Evolutionary conservation across 140 eudicot genomes (phyloP).

Genomic region (Erigeron philadelphicus): DNA sequence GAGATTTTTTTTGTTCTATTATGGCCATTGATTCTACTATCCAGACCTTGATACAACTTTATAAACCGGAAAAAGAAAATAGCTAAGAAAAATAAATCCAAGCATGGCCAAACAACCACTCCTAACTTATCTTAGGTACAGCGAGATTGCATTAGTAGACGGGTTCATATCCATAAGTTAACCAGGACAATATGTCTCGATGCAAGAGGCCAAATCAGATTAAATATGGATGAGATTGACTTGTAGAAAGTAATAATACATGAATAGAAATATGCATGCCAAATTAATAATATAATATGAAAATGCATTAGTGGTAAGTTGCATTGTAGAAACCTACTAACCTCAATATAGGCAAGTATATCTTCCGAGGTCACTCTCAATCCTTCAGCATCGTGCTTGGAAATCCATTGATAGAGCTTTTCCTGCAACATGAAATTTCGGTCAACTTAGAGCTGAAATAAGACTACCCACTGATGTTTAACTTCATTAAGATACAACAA

Average conservation of each 20-base stretch:
- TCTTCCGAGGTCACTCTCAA: slow-evolving; percentile 57
- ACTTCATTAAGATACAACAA: background rate
- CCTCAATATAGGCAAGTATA: slow-evolving; percentile 64
- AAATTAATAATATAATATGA: background rate
- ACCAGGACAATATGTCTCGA: background rate
- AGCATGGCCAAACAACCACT: background rate
- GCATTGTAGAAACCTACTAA: slow-evolving; percentile 1
- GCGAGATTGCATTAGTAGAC: background rate
- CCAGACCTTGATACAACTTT: no score
- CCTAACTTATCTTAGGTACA: background rate
- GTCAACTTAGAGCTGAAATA: background rate
- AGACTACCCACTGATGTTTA: background rate
- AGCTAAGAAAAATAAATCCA: no score
- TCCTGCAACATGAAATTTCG: slow-evolving; percentile 41
- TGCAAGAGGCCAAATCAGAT: background rate
- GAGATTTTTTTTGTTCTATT: no score
- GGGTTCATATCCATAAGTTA: background rate
- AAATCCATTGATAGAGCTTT: slow-evolving; percentile 75
- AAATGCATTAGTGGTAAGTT: background rate
- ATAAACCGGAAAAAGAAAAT: no score
- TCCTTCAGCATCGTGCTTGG: slow-evolving; percentile 65
- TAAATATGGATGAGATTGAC: background rate
- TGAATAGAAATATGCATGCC: background rate
- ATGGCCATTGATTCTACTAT: no score
- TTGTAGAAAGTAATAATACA: background rate